Conservation (phyloP, 306 rosid genomes). For the Malus orientalis region DNA sequence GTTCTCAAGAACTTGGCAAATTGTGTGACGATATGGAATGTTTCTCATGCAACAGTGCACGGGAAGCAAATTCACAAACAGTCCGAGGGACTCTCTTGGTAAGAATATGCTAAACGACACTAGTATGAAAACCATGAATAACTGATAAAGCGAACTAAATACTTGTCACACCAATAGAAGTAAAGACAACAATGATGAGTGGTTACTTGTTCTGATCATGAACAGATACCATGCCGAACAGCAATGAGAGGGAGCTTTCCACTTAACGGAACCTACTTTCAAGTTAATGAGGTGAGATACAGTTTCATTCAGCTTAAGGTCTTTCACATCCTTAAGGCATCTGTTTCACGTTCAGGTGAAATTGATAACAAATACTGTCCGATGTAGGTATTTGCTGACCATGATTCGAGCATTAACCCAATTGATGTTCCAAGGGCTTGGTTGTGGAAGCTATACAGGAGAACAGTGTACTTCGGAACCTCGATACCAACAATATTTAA, state of each 20-base stretch:
- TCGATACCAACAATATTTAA: constrained; percentile 53
- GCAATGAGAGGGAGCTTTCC: constrained; percentile 97
- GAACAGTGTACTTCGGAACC: constrained; percentile 51
- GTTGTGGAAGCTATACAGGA: constrained; percentile 46
- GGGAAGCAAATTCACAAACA: constrained; percentile 68
- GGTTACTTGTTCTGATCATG: constrained; percentile 23
- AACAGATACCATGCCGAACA: constrained; percentile 90
- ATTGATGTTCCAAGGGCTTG: constrained; percentile 41
- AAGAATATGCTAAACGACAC: constrained; percentile 22
- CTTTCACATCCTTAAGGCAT: constrained; percentile 6
- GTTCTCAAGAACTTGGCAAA: constrained; percentile 45
- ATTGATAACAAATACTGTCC: constrained; percentile 1
- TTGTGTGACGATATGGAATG: constrained; percentile 75
- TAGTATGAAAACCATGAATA: constrained; percentile 5
- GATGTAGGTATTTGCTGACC: constrained; percentile 42
- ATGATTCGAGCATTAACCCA: constrained; percentile 44
- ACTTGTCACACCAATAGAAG: not conserved
- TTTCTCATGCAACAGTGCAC: constrained; percentile 72
- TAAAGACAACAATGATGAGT: not conserved
- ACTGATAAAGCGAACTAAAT: not conserved
- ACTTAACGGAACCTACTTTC: constrained; percentile 91
- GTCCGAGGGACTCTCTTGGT: constrained; percentile 92
- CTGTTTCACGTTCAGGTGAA: constrained; percentile 12
- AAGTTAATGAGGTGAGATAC: constrained; percentile 79
- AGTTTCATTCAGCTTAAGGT: not conserved